These are phyloP conservation scores for Thelonectria blattea DNA, from an alignment of 2,329 filamentous ascomycete genomes.

Conservation along the genomic window DNA sequence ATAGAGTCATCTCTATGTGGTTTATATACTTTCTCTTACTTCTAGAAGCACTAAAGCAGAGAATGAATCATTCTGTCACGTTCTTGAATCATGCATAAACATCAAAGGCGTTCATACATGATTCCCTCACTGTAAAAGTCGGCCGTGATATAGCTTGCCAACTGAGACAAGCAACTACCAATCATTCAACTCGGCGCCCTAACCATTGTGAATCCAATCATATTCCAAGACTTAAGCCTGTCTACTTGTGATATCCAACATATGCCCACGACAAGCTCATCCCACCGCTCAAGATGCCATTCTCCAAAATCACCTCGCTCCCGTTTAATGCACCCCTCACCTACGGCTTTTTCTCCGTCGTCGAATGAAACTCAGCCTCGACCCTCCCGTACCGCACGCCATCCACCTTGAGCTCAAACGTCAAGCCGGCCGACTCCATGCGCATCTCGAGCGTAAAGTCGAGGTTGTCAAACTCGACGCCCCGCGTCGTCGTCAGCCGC, in stretches of 20 bases:
- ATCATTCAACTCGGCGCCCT: neutral
- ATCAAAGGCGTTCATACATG: too few relatives aligned
- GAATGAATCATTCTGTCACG: too few relatives aligned
- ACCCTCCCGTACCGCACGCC: slow-evolving; percentile 78
- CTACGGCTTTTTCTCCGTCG: neutral
- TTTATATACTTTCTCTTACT: too few relatives aligned
- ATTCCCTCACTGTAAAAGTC: too few relatives aligned
- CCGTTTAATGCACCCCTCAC: too few relatives aligned
- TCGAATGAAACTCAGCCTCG: slow-evolving; percentile 76
- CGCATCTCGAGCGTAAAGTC: slow-evolving; percentile 86
- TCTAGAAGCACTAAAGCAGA: too few relatives aligned
- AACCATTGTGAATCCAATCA: neutral
- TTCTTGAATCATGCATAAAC: too few relatives aligned
- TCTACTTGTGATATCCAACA: too few relatives aligned
- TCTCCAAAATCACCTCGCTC: neutral
- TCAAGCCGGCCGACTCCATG: slow-evolving; percentile 76
- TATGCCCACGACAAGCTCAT: too few relatives aligned
- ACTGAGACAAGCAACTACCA: neutral
- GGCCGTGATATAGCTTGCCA: too few relatives aligned
- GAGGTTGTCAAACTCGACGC: slow-evolving; percentile 81
- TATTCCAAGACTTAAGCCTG: too few relatives aligned
- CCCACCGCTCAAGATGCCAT: neutral
- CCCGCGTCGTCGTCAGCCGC: slow-evolving; percentile 76
- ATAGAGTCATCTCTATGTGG: too few relatives aligned
- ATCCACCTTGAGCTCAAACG: slow-evolving; percentile 81